A percentile compares a stretch with the other conserved stretches of the same genome.
Evolutionary conservation across 2,329 filamentous ascomycete genomes (phyloP).

Genomic region (Colletotrichum sp.): DNA sequence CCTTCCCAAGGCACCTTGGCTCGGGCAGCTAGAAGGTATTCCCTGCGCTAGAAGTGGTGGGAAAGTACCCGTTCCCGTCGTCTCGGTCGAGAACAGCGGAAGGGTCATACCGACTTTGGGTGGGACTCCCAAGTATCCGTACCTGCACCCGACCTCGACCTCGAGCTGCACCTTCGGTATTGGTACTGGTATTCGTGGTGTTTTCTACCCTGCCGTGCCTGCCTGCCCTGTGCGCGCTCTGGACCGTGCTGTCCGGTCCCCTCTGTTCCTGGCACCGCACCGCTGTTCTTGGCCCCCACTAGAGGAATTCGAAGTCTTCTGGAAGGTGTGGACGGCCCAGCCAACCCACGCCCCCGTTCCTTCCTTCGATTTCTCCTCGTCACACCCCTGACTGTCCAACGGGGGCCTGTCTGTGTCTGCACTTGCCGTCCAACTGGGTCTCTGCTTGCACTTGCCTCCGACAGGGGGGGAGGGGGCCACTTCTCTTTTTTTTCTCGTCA

Average conservation of each 20-base stretch:
- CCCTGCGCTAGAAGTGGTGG: neutral
- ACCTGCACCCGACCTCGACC: neutral
- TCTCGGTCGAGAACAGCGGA: neutral
- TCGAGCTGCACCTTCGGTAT: neutral
- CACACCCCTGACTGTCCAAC: neutral
- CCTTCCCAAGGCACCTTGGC: neutral
- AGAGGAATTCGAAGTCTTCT: conserved; percentile 11
- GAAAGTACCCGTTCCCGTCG: neutral
- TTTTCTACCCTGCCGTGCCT: neutral
- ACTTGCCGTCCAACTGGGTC: conserved; percentile 4
- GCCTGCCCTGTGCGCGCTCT: neutral
- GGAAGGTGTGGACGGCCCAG: conserved; percentile 9
- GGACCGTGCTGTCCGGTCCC: neutral
- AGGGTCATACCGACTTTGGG: neutral
- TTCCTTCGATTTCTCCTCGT: neutral
- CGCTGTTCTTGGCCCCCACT: neutral
- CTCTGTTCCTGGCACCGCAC: neutral
- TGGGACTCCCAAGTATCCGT: neutral
- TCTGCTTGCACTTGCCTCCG: neutral
- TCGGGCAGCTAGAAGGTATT: neutral
- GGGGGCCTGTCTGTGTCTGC: neutral
- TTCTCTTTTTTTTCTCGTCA: neutral
- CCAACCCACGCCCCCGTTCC: neutral
- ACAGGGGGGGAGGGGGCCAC: neutral
- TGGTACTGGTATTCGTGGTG: neutral